phyloP scores from a whole-genome alignment of 2,329 filamentous ascomycete species.

The Bretziella fagacearum region DNA sequence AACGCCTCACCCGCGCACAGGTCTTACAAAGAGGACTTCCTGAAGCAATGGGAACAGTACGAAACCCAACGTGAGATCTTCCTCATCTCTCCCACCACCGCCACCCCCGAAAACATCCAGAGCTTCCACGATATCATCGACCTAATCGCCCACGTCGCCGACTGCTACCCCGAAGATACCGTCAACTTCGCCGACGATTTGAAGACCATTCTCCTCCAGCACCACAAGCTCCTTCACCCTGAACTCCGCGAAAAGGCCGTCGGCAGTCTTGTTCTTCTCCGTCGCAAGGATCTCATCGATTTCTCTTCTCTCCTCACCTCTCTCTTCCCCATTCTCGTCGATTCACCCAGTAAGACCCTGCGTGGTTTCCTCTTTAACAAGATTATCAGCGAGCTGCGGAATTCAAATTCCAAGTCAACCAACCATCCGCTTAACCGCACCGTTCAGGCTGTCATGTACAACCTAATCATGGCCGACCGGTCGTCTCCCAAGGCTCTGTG shows the following conservation, averaged over 20 bases:
- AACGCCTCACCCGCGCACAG: too few species aligned
- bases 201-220: slow-evolving; percentile 59
- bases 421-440: slow-evolving; percentile 90
- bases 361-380: slow-evolving; percentile 71
- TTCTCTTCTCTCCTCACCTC: slow-evolving; percentile 70
- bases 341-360: slow-evolving; percentile 82
- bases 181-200: slow-evolving; percentile 63
- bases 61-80: slow-evolving; percentile 84
- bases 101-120: slow-evolving; percentile 60
- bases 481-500: slow-evolving; percentile 76
- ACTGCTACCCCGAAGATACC: slow-evolving; percentile 77
- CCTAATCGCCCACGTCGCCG: slow-evolving; percentile 81
- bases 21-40: slow-evolving; percentile 80
- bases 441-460: slow-evolving; percentile 84
- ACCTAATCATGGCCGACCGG: slow-evolving; percentile 72
- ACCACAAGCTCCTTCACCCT: slow-evolving; percentile 66
- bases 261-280: slow-evolving; percentile 68
- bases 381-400: slow-evolving; percentile 78
- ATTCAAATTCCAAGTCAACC: slow-evolving; percentile 68
- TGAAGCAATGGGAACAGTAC: slow-evolving; percentile 80
- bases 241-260: slow-evolving; percentile 91
- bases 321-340: slow-evolving; percentile 82
- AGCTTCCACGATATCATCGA: slow-evolving; percentile 85
- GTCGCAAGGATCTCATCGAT: slow-evolving; percentile 84
- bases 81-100: slow-evolving; percentile 61